Percentiles rank a stretch among this genome's conserved stretches.
Conservation (phyloP, 805 yeast genomes). For the Candida corydali region DNA sequence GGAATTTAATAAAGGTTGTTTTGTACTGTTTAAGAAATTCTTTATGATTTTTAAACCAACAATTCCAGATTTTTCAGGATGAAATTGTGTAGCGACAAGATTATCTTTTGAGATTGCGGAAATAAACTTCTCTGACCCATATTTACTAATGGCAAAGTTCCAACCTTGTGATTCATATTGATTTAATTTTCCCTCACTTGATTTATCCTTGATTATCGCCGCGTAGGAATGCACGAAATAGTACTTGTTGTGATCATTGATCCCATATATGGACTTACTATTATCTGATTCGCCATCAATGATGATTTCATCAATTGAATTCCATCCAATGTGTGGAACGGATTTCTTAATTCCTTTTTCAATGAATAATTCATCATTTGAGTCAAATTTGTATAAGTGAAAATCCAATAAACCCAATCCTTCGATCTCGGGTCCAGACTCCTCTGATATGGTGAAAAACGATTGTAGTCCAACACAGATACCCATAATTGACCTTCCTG, state of each 20-base stretch:
- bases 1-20: conserved; percentile 19
- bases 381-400: conserved; percentile 51
- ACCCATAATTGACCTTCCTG: conserved; percentile 92
- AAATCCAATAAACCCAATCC: conserved; percentile 48
- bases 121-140: conserved; percentile 75
- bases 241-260: conserved; percentile 67
- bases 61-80: conserved; percentile 95
- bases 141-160: conserved; percentile 68
- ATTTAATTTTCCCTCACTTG: conserved; percentile 16
- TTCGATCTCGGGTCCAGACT: conserved; percentile 44
- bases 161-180: conserved; percentile 42
- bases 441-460: conserved; percentile 70
- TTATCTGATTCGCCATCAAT: conserved; percentile 20
- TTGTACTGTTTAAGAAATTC: conserved; percentile 56
- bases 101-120: conserved; percentile 78
- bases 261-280: conserved; percentile 47
- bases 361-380: conserved; percentile 29
- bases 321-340: conserved; percentile 99
- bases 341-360: conserved; percentile 50
- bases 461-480: conserved; percentile 96
- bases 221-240: conserved; percentile 97
- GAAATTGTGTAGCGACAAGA: conserved; percentile 94
- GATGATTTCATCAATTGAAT: conserved; percentile 37
- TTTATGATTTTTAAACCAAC: conserved; percentile 81
- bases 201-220: conserved; percentile 46